phyloP scores from a whole-genome alignment of 2,329 filamentous ascomycete species.

The Claviceps sp. region DNA sequence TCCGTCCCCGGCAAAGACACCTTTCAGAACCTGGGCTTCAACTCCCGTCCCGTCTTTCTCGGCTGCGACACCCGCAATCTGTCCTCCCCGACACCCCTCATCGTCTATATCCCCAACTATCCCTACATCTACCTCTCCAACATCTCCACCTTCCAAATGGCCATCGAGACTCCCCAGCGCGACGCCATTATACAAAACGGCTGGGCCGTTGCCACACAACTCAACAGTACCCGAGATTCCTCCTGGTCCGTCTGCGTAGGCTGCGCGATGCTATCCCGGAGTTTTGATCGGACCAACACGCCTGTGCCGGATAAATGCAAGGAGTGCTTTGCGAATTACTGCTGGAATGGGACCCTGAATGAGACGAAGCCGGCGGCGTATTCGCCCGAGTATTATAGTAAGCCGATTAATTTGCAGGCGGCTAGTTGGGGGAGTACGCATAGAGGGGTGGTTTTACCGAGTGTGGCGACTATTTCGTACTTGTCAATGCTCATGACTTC shows the following conservation, averaged over 20 bases:
- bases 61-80: constrained; percentile 46
- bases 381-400: constrained; percentile 14
- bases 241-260: constrained; percentile 76
- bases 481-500: constrained; percentile 6
- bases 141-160: constrained; percentile 59
- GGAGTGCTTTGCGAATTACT: constrained; percentile 69
- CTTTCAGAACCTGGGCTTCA: constrained; percentile 45
- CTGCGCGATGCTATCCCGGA: constrained; percentile 73
- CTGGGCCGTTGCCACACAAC: constrained; percentile 70
- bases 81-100: constrained; percentile 45
- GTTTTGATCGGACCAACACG: constrained; percentile 57
- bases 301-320: constrained; percentile 57
- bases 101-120: constrained; percentile 71
- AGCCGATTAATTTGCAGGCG: constrained; percentile 14
- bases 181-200: constrained; percentile 78
- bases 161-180: constrained; percentile 52
- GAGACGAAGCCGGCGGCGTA: constrained; percentile 21
- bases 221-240: constrained; percentile 60
- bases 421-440: neutral
- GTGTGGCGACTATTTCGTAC: neutral
- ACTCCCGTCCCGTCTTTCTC: constrained; percentile 48
- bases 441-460: constrained; percentile 3
- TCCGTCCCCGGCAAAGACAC: constrained; percentile 39
- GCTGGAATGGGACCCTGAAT: constrained; percentile 71
- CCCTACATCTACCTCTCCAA: constrained; percentile 71